Evolutionary conservation across 352 stramenopile genomes (phyloP), one percentile per base, ranked within the genome.

Genomic region (Phytopythium vexans): DNA sequence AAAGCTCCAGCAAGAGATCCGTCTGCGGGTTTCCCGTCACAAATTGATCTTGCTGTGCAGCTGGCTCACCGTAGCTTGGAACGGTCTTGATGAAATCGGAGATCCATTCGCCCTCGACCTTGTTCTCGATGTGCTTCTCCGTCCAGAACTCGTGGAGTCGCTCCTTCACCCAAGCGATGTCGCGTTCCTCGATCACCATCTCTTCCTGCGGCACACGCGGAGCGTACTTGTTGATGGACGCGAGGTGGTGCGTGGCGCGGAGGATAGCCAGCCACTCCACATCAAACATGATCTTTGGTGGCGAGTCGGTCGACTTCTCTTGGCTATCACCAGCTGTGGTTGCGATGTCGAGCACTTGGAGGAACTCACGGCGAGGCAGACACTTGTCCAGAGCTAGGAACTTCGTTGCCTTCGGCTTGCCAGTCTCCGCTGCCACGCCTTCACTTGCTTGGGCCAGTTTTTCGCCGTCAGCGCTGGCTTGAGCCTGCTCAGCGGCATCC

Each of bases 331-430:
- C 21, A 27, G 21, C 21, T 27, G 21, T 27, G 21, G 21, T 27
- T 27, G 21, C 21, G 58, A 96, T 82, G 49, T 98, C 74, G 4
- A 98, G 48, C 34, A 99, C 86, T 50, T 99, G 93, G 36, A 99
- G 78, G 62, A 98, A 98, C 34, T 98, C 87, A 21, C 95, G 73
- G 42, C 90, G 83, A 10, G 93, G 97, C 4, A 99, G 78, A 57
- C 95, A 99, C 70, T 99, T 99, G 81, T 99, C 98, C n/a, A 99
- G 77, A 31, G 97, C 96, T n/a, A 99, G 62, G 70, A 99, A 99
- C 37, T 88, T 86, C 31, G 97, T 99, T 60, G 68, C 60, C 9
- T 50, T 38, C 16, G 45, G 16, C 8, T 44, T 1, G 7, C 50
- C 34, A 16, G 16, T 15, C 12, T 58, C 40, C 31, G 50, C n/a